A percentile compares a stretch with the other conserved stretches of the same genome.
These are phyloP conservation scores for Rutstroemia sp. DNA, from an alignment of 2,329 filamentous ascomycete genomes.

Conservation along the genomic window DNA sequence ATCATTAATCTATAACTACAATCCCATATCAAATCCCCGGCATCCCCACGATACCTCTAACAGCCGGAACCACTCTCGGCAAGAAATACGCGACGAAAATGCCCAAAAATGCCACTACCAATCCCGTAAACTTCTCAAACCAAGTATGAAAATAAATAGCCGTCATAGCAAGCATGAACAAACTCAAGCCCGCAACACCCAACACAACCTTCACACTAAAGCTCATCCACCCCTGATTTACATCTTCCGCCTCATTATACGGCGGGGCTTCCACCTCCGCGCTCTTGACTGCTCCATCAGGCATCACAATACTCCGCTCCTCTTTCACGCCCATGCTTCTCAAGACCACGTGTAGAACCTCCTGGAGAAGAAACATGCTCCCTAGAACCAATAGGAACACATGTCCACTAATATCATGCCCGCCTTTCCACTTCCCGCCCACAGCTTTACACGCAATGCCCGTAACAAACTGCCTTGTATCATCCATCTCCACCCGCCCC, in stretches of 20 bases:
- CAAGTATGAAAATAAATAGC: slow-evolving; percentile 98
- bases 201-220: slow-evolving; percentile 49
- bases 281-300: slow-evolving; percentile 57
- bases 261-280: slow-evolving; percentile 40
- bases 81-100: slow-evolving; percentile 45
- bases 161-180: slow-evolving; percentile 99
- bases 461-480: slow-evolving; percentile 51
- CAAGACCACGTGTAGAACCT: slow-evolving; percentile 59
- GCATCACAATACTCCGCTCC: slow-evolving; percentile 58
- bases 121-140: slow-evolving; percentile 72
- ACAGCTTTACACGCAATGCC: slow-evolving; percentile 74
- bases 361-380: slow-evolving; percentile 73
- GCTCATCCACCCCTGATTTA: slow-evolving; percentile 31
- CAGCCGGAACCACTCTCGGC: slow-evolving; percentile 36
- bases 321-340: slow-evolving; percentile 42
- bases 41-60: slow-evolving; percentile 40
- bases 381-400: slow-evolving; percentile 87
- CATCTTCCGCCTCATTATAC: slow-evolving; percentile 8
- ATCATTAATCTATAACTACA: background rate
- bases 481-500: slow-evolving; percentile 38
- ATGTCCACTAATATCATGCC: slow-evolving; percentile 93
- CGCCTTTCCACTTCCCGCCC: slow-evolving; percentile 83
- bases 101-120: slow-evolving; percentile 39
- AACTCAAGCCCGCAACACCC: slow-evolving; percentile 61
- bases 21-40: slow-evolving; percentile 26